A percentile compares a stretch with the other conserved stretches of the same genome.
These are phyloP conservation scores for Rhodotorula paludigena DNA, from an alignment of 768 basidiomycete genomes.

Conservation along the genomic window DNA sequence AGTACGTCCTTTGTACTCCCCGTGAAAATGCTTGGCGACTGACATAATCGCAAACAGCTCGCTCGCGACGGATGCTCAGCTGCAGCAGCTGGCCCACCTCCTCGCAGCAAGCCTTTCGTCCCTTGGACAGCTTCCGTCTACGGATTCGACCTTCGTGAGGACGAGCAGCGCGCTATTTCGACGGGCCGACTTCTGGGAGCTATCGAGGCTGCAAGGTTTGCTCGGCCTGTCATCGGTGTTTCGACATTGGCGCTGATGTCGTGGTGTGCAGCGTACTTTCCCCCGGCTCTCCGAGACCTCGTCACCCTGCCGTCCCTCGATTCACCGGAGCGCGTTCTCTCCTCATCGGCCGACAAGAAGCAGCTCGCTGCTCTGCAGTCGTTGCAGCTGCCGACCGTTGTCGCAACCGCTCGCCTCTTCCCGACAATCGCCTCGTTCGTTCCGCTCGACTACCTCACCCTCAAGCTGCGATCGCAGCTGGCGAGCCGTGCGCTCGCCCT, in stretches of 20 bases:
- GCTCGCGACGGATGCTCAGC: constrained; percentile 1
- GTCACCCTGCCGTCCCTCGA: constrained; percentile 12
- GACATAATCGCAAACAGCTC: background rate
- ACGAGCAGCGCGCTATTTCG: background rate
- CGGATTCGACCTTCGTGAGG: too few species aligned
- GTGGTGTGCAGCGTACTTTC: constrained; percentile 5
- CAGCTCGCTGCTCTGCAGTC: background rate
- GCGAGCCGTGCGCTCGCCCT: constrained; percentile 13
- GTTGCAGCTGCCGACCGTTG: background rate
- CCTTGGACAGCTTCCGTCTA: background rate
- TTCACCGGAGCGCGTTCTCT: background rate
- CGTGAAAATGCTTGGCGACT: too few species aligned
- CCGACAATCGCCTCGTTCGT: background rate
- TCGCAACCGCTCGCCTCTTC: constrained; percentile 1
- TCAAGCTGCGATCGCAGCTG: background rate
- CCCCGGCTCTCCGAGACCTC: constrained; percentile 9
- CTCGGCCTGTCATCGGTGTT: background rate
- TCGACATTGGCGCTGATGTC: background rate
- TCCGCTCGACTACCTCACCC: constrained; percentile 29
- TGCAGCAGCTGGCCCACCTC: constrained; percentile 4
- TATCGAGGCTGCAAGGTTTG: constrained; percentile 10
- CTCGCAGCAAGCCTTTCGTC: background rate
- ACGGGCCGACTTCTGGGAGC: constrained; percentile 35
- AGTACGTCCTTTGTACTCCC: constrained; percentile 7
- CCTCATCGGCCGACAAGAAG: background rate